Conservation (phyloP, 495 filamentous ascomycete genomes). For the Tuber brumale region DNA sequence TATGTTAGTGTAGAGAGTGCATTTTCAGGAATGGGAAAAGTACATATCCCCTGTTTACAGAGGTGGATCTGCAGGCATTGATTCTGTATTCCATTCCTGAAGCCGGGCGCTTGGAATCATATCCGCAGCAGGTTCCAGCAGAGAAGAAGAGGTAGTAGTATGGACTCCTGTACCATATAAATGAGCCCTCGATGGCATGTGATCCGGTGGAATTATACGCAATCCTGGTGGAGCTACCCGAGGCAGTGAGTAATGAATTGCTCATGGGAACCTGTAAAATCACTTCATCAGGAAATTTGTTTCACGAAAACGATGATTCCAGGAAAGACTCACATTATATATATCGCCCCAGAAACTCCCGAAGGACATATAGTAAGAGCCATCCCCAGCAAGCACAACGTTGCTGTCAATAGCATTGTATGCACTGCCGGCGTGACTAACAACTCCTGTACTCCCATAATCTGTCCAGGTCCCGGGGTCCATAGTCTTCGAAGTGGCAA, state of each 20-base stretch:
- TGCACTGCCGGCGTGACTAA: conserved; percentile 45
- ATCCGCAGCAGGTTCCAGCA: conserved; percentile 55
- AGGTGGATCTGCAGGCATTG: conserved; percentile 54
- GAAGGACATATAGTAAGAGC: conserved; percentile 54
- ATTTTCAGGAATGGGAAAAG: background rate
- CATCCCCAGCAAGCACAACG: conserved; percentile 47
- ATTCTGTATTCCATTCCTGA: conserved; percentile 61
- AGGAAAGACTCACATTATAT: conserved; percentile 48
- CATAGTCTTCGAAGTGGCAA: conserved; percentile 59
- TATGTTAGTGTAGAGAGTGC: no score
- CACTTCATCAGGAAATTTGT: background rate
- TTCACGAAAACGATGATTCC: background rate
- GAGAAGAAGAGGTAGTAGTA: conserved; percentile 67
- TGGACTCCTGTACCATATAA: conserved; percentile 50
- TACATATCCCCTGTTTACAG: conserved; percentile 52
- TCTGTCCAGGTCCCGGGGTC: conserved; percentile 53
- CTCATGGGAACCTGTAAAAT: conserved; percentile 45
- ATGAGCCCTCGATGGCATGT: conserved; percentile 55
- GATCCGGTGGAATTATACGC: conserved; percentile 52
- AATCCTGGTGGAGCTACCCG: conserved; percentile 47
- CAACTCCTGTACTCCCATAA: conserved; percentile 49
- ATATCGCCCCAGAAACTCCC: conserved; percentile 66
- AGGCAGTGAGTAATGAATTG: conserved; percentile 43
- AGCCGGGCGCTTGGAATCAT: conserved; percentile 46
- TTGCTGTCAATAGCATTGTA: conserved; percentile 71